Percentiles rank a stretch among this genome's conserved stretches.
phyloP scores from a whole-genome alignment of 345 rosid species.

The Carallia pectinifolia region DNA sequence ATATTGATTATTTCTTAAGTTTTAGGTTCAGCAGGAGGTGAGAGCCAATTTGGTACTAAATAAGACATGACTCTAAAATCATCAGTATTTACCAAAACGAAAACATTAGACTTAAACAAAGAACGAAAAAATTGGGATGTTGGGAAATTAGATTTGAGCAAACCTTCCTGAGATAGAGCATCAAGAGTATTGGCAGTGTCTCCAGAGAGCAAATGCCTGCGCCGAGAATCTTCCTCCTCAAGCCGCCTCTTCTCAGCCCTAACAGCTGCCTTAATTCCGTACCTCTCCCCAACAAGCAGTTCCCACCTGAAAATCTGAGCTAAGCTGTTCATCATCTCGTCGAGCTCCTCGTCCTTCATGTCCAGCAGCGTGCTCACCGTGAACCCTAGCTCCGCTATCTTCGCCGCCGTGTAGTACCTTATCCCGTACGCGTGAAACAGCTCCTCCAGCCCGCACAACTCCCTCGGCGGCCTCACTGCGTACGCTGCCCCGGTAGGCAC shows the following conservation, averaged over 20 bases:
- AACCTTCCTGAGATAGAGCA: conserved; percentile 95
- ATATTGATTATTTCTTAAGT: background rate
- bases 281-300: conserved; percentile 88
- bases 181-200: conserved; percentile 58
- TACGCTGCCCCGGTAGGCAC: conserved; percentile 31
- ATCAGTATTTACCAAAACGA: too few species aligned
- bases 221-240: conserved; percentile 61
- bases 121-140: background rate
- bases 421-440: conserved; percentile 79
- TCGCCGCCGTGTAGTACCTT: conserved; percentile 78
- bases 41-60: too few species aligned
- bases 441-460: conserved; percentile 72
- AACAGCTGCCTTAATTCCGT: conserved; percentile 90
- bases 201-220: conserved; percentile 45
- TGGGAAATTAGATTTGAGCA: background rate
- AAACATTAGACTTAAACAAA: background rate
- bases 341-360: conserved; percentile 95
- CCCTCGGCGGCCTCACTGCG: conserved; percentile 46
- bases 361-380: conserved; percentile 86
- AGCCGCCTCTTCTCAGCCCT: conserved; percentile 79
- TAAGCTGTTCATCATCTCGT: conserved; percentile 96
- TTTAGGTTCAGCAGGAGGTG: background rate
- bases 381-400: conserved; percentile 92
- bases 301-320: conserved; percentile 91
- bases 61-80: too few species aligned